Evolutionary conservation across 1,284 basidiomycete genomes (phyloP), one percentile per base, ranked within the genome.

Genomic region (Ustilago esculenta): DNA sequence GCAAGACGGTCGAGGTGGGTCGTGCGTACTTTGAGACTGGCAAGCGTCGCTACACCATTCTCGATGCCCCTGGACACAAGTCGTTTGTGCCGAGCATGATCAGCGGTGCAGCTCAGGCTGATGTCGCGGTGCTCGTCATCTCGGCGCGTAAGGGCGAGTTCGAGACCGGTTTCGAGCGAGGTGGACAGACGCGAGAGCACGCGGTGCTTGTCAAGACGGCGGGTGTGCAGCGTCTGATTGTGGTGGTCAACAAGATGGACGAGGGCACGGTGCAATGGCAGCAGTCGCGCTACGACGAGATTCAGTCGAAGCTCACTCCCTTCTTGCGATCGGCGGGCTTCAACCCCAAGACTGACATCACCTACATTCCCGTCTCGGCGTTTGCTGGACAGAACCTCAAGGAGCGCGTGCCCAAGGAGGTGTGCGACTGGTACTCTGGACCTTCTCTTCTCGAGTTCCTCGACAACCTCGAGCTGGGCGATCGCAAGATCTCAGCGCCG

Each of bases 231-330:
- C 75, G 73, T 17, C 57, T 81, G 27, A 72, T 81, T 36, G 75
- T 81, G 27, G 80, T 81, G 21, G 71, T 81, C 44, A 81, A 81
- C 72, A 81, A 81, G 75, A 81, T 81, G 80, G 80, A 81, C 72
- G 80, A 81, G 51, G 36, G 72, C 23, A 81, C 79, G 3, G 79
- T 81, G 36, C 55, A 79, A 42, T 81, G 79, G 79, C 58, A 75
- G 46, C 49, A 81, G 66, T 60, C 58, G 53, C 72, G 80, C 20
- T 81, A 66, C 72, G 76, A 81, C 42, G 80, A 81, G 53, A 81
- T 81, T 32, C 56, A 69, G 23, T 40, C 30, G 53, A 81, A 81
- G 70, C 66, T 81, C 24, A 73, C 77, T 23, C 79, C 79, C 11
- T 81, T 81, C 71, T 48, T 81, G 50, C 69, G 72, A 37, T 54